A percentile compares a stretch with the other conserved stretches of the same genome.
These are phyloP conservation scores for Yamagishiella unicocca DNA, from an alignment of 139 green algal genomes.

Conservation along the genomic window DNA sequence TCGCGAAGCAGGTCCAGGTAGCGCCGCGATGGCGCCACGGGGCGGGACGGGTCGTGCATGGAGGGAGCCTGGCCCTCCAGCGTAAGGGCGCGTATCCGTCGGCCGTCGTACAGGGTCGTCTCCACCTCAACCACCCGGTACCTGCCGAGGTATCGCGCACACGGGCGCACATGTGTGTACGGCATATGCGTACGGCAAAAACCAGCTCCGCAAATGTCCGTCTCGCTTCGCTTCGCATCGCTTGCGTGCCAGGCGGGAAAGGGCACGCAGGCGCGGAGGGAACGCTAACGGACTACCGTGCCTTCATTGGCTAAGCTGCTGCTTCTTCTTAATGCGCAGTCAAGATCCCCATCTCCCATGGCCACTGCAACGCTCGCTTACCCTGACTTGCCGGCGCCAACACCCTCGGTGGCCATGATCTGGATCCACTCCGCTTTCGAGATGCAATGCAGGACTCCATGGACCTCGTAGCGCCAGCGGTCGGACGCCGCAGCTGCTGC, in stretches of 20 bases:
- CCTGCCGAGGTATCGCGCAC: no score
- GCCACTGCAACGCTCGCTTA: no score
- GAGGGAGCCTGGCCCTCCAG: slow-evolving; percentile 40
- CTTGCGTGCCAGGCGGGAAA: no score
- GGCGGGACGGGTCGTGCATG: slow-evolving; percentile 3
- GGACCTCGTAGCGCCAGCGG: slow-evolving; percentile 25
- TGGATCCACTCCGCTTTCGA: slow-evolving; percentile 45
- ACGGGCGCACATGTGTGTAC: no score
- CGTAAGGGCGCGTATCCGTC: slow-evolving; percentile 25
- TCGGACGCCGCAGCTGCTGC: background rate
- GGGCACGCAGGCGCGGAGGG: no score
- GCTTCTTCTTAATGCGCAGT: no score
- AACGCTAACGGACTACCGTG: no score
- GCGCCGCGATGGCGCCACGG: slow-evolving; percentile 45
- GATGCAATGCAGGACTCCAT: slow-evolving; percentile 60
- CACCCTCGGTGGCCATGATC: slow-evolving; percentile 54
- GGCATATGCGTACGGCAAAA: no score
- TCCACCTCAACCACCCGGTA: slow-evolving; percentile 54
- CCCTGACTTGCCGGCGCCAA: slow-evolving; percentile 8
- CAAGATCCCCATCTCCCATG: no score
- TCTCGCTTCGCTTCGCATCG: no score
- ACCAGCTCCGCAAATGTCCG: no score
- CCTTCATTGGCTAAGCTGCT: no score
- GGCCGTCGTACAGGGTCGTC: slow-evolving; percentile 52
- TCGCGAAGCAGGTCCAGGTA: slow-evolving; percentile 59